Percentiles rank a stretch among this genome's conserved stretches.
phyloP scores from a whole-genome alignment of 345 rosid species.

The Populus nigra region DNA sequence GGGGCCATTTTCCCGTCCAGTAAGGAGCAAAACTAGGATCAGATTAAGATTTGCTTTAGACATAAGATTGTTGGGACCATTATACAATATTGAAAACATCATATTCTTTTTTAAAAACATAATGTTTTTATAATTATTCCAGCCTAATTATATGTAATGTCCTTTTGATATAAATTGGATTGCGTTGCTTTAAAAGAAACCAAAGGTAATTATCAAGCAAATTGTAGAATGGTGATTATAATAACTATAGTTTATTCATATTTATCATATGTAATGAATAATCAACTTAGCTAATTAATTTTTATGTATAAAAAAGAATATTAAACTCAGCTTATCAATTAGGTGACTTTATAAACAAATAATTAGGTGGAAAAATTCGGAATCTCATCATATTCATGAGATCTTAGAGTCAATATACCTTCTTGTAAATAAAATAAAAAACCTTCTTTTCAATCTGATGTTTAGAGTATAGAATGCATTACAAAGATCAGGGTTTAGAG shows the following conservation, averaged over 20 bases:
- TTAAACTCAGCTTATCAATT: neutral
- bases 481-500: too few species aligned
- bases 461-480: too few species aligned
- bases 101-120: neutral
- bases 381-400: too few species aligned
- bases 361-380: too few species aligned
- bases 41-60: too few species aligned
- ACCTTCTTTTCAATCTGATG: too few species aligned
- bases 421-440: too few species aligned
- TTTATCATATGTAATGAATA: neutral
- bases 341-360: neutral
- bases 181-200: neutral
- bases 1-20: neutral
- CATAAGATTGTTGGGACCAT: neutral
- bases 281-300: neutral
- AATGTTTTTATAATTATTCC: neutral
- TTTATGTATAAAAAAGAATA: too few species aligned
- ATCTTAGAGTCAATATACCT: too few species aligned
- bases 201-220: conserved; percentile 1
- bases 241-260: too few species aligned
- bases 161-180: neutral
- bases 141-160: too few species aligned
- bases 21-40: neutral
- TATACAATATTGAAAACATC: too few species aligned
- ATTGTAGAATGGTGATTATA: neutral